Evolutionary conservation across 2,329 filamentous ascomycete species (phyloP), one percentile per base, ranked within the genome.

Genomic region (Pseudopyricularia javanii): DNA sequence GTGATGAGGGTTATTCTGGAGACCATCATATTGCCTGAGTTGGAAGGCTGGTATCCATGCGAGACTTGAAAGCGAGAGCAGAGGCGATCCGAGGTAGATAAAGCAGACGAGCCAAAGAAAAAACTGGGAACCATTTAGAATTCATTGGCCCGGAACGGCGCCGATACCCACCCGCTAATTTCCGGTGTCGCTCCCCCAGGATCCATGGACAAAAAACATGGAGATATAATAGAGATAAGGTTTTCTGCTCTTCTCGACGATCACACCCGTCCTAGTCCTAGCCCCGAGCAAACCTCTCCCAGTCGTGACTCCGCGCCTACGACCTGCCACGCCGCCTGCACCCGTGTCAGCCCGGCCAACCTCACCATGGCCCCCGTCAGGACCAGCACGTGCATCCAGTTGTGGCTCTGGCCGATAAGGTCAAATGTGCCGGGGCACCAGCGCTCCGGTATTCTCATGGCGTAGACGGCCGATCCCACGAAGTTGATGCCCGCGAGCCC

Each of bases 401-500:
- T 62, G 37, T 61, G 61, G 43, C 62, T 62, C 30, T 63, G 59
- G 2, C 59, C 59, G n/a, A 60, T 40, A 22, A 61, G 35, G 50
- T 62, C 61, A 47, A 63, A 63, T 0, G 50, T 55, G 6, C 56
- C 47, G 0, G 63, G 62, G 49, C 57, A 64, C 63, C 62, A 64
- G 11, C 62, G 47, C 56, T 66, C 63, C 1, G 62, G 63, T 14
- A 65, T 53, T 15, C 61, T 53, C 20, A 52, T 53, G 12, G 59
- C 62, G 50, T 64, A 64, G 5, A 61, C 47, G 9, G 57, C 59
- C 6, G 61, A 61, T 1, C 63, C 63, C 1, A 56, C 49, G 51
- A 61, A 62, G 56, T 65, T 65, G 34, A 64, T 56, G 8, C 56
- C 9, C 4, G 58, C 62, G 4, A 65, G 61, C 9, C 59, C 59